Percentiles rank a stretch among this genome's conserved stretches.
Evolutionary conservation across 176 grass and related monocot genomes (phyloP).

Genomic region (Aegilops longissima): DNA sequence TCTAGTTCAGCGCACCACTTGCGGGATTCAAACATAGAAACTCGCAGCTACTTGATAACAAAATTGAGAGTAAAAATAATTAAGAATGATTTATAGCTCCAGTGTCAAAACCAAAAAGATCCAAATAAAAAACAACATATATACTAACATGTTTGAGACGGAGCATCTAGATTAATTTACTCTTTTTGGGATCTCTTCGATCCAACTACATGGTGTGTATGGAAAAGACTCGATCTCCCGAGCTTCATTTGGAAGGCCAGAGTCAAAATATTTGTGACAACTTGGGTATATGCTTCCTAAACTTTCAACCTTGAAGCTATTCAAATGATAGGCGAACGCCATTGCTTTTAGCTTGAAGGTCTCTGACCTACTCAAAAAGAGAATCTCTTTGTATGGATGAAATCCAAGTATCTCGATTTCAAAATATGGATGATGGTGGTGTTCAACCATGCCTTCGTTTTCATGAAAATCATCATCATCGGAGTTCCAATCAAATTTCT

Average conservation of each 20-base stretch:
- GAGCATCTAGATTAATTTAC: not conserved
- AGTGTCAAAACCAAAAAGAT: not conserved
- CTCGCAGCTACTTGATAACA: too few relatives aligned
- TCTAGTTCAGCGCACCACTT: too few relatives aligned
- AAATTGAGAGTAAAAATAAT: too few relatives aligned
- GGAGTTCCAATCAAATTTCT: not conserved
- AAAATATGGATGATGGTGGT: rapidly evolving
- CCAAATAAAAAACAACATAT: not conserved
- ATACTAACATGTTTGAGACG: not conserved
- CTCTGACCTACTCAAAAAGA: not conserved
- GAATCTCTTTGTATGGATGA: not conserved
- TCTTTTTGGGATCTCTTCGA: not conserved
- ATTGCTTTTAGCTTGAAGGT: not conserved
- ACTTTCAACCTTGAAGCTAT: not conserved
- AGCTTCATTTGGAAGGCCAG: not conserved
- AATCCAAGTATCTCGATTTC: not conserved
- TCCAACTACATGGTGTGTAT: not conserved
- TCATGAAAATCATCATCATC: not conserved
- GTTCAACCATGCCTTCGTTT: not conserved
- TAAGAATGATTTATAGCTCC: too few relatives aligned
- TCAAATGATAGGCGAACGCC: not conserved
- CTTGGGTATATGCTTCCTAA: not conserved
- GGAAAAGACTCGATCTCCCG: not conserved
- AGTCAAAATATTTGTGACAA: not conserved
- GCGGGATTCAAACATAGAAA: too few relatives aligned